Evolutionary conservation across 345 rosid species (phyloP).

Genomic region (Psidium guajava): DNA sequence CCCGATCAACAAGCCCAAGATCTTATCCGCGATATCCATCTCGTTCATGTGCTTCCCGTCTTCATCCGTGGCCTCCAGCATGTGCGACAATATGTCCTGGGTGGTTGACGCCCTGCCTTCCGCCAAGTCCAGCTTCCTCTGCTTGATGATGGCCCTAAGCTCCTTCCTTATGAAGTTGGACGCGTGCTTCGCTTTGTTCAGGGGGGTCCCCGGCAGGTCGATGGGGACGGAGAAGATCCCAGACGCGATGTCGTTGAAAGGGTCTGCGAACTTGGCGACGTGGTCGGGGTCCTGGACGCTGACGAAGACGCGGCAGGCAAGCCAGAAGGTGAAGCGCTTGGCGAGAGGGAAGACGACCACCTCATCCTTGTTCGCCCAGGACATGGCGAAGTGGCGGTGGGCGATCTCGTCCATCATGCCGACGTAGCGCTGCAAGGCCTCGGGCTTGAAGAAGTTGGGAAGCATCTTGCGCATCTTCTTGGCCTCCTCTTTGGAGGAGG

Average conservation of each 20-base stretch:
- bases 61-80: conserved; percentile 12
- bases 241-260: conserved; percentile 4
- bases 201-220: conserved; percentile 22
- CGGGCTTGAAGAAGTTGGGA: conserved; percentile 22
- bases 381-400: conserved; percentile 5
- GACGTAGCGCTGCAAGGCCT: conserved; percentile 18
- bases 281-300: conserved; percentile 17
- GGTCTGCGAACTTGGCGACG: conserved; percentile 9
- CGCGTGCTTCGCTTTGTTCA: conserved; percentile 13
- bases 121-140: conserved; percentile 13
- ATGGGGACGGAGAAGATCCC: conserved; percentile 20
- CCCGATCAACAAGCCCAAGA: conserved; percentile 22
- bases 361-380: conserved; percentile 15
- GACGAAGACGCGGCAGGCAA: conserved; percentile 17
- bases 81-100: conserved; percentile 22
- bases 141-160: conserved; percentile 14
- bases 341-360: conserved; percentile 21
- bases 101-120: conserved; percentile 5
- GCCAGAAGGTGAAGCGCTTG: conserved; percentile 21
- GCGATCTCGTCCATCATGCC: conserved; percentile 21
- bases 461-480: conserved; percentile 19
- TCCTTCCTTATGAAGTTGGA: conserved; percentile 20
- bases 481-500: conserved; percentile 21
- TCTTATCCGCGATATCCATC: conserved; percentile 22
- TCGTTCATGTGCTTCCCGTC: conserved; percentile 25